Conservation (phyloP, 805 yeast genomes). For the Candida montana region DNA sequence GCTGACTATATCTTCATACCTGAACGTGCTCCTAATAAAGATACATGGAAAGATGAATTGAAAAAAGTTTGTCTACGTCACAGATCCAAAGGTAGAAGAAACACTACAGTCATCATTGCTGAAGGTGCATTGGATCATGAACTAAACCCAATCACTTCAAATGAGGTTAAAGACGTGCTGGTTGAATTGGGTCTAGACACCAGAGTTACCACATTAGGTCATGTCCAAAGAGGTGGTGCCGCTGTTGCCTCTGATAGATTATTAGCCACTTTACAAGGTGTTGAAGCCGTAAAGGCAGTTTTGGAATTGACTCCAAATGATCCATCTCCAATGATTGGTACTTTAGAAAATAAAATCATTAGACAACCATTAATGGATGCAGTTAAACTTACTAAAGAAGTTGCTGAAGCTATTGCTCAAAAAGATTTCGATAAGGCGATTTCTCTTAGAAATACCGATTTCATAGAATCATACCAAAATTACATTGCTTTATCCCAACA, state of each 20-base stretch:
- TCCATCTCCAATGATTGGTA: conserved; percentile 78
- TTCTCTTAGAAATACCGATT: conserved; percentile 71
- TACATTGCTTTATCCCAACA: conserved; percentile 65
- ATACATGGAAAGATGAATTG: conserved; percentile 78
- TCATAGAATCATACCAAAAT: conserved; percentile 71
- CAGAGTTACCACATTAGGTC: conserved; percentile 72
- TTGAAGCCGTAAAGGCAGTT: conserved; percentile 73
- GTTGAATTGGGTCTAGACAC: conserved; percentile 71
- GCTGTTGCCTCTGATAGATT: conserved; percentile 72
- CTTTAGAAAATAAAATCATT: conserved; percentile 64
- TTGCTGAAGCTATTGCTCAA: conserved; percentile 60
- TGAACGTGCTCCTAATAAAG: conserved; percentile 60
- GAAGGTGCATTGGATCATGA: conserved; percentile 78
- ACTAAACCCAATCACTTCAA: conserved; percentile 59
- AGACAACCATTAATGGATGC: conserved; percentile 69
- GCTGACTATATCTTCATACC: conserved; percentile 81
- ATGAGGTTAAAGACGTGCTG: conserved; percentile 60
- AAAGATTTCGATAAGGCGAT: conserved; percentile 69
- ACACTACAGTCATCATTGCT: conserved; percentile 75
- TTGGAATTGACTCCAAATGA: conserved; percentile 61
- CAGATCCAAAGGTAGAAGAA: conserved; percentile 67
- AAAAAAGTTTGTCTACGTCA: conserved; percentile 68
- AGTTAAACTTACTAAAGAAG: conserved; percentile 63
- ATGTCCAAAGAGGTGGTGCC: conserved; percentile 80
- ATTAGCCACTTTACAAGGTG: conserved; percentile 76